Conservation (phyloP, 768 basidiomycete species). For the Nevesoporus exiguus region DNA sequence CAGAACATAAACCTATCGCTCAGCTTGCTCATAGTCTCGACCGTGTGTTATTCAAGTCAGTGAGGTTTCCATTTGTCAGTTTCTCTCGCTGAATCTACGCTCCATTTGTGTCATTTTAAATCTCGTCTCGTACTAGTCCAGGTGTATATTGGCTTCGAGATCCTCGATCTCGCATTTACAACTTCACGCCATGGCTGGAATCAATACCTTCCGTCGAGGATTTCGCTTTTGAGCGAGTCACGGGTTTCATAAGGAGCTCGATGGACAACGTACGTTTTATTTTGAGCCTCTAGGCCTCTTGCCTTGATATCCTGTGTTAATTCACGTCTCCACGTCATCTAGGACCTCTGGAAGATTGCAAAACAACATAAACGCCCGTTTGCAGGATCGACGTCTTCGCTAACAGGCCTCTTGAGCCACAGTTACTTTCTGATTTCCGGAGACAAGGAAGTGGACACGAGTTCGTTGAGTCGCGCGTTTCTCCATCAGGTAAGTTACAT, state of each 20-base stretch:
- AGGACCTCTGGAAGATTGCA: constrained; percentile 69
- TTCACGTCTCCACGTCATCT: neutral
- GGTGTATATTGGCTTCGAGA: constrained; percentile 89
- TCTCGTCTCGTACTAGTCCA: constrained; percentile 46
- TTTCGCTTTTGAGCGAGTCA: constrained; percentile 80
- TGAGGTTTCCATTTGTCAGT: constrained; percentile 1
- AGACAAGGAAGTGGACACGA: constrained; percentile 61
- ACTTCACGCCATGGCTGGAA: constrained; percentile 73
- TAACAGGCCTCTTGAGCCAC: constrained; percentile 80
- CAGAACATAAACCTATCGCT: constrained; percentile 54
- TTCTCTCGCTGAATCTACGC: neutral
- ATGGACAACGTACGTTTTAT: constrained; percentile 54
- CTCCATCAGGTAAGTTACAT: constrained; percentile 46
- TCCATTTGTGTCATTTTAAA: neutral
- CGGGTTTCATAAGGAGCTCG: constrained; percentile 75
- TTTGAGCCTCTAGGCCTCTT: neutral
- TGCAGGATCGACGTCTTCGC: constrained; percentile 86
- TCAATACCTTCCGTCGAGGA: constrained; percentile 71
- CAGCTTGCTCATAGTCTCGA: constrained; percentile 63
- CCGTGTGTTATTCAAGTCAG: constrained; percentile 74
- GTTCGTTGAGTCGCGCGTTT: constrained; percentile 59
- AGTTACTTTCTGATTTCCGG: constrained; percentile 85
- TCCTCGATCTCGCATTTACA: constrained; percentile 80
- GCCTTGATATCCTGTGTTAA: neutral
- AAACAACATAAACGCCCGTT: constrained; percentile 56